Evolutionary conservation across 352 stramenopile genomes (phyloP).

Genomic region (Pythium pyrilobum): DNA sequence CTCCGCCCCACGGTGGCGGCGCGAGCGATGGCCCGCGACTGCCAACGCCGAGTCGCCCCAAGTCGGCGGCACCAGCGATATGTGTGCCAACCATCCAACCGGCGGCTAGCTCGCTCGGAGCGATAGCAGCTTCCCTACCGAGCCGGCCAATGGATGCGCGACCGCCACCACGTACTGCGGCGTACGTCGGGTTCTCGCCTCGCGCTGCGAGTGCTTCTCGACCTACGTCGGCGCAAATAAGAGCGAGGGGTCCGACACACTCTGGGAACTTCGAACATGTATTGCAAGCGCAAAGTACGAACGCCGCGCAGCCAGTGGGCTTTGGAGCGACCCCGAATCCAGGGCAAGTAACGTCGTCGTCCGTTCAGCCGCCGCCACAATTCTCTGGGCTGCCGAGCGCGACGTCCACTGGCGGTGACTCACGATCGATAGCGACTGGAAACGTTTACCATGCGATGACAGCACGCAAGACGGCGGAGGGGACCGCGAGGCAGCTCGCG

Average conservation of each 20-base stretch:
- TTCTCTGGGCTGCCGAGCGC: too few relatives aligned
- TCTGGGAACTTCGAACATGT: conserved; percentile 5
- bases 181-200: conserved; percentile 14
- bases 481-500: conserved; percentile 38
- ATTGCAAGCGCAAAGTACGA: conserved; percentile 1
- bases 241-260: too few relatives aligned
- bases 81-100: not conserved
- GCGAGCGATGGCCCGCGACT: not conserved
- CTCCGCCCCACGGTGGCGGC: not conserved
- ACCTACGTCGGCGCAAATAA: not conserved
- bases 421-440: not conserved
- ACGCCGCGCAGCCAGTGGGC: not conserved
- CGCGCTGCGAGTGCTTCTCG: not conserved
- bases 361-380: too few relatives aligned
- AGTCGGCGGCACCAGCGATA: conserved; percentile 9
- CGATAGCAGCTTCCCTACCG: too few relatives aligned
- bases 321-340: not conserved
- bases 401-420: not conserved
- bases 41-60: conserved; percentile 8
- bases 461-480: conserved; percentile 49
- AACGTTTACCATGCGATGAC: conserved; percentile 42
- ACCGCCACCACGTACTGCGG: not conserved
- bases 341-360: too few relatives aligned
- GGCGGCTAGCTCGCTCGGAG: not conserved
- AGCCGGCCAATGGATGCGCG: too few relatives aligned